Evolutionary conservation across 495 filamentous ascomycete species (phyloP), one percentile per base, ranked within the genome.

Genomic region (Recurvomyces mirabilis): DNA sequence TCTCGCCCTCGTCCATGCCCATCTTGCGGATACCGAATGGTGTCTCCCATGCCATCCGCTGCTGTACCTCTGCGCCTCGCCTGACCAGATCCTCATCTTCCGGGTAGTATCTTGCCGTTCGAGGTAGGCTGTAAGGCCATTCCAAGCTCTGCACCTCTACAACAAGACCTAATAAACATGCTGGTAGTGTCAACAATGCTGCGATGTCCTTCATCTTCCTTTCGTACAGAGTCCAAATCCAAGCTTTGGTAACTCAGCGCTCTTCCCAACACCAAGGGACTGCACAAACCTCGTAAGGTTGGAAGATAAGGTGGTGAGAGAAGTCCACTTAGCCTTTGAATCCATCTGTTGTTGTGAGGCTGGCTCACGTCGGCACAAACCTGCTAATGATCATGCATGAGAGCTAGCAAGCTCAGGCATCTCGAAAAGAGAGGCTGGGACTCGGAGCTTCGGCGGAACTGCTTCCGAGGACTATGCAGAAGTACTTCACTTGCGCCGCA

Each of bases 1-100:
- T 96, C 60, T 93, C 84, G 26, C 81, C 79, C 46, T 83, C 76
- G 58, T 94, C 84, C 4, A 59, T 64, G 37, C 73, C 78, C 85
- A 94, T 94, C 57, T 94, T 96, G 42, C 66, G 64, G 17, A 85
- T 64, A 12, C 60, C 72, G 11, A 66, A 52, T 1, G 68, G 66
- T 11, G 22, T 55, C 39, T 63, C 62, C 31, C 42, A 47, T 11
- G 40, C 38, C 25, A 66, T 23, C 38, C 56, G 52, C 34, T 65
- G 51, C 34, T 60, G 57, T 30, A 62, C 48, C 23, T 60, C 54
- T 6, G 58, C 14, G 14, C 58, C 52, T 36, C 66, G 53, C 19
- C 60, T 57, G 5, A 58, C 52, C 40, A 56, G 50, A 7, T 49
- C 47, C 28, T 64, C 57, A 29, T 68, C 55, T 37, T 64, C 60